phyloP scores from a whole-genome alignment of 495 filamentous ascomycete genomes.

The Bombardia bombarda region DNA sequence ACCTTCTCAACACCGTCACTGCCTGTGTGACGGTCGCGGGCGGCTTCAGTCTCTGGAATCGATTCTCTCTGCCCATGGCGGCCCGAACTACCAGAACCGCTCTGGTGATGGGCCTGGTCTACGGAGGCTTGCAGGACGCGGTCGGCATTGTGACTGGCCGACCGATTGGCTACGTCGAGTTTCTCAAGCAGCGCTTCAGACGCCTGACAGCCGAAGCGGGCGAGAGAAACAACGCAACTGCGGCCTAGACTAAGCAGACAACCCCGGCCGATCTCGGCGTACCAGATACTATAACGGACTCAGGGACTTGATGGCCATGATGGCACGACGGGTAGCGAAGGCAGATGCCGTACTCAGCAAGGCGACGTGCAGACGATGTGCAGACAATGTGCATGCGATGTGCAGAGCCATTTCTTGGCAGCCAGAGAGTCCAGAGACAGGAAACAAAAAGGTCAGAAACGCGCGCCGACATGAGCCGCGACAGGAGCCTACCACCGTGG shows the following conservation, averaged over 20 bases:
- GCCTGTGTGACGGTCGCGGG: constrained; percentile 78
- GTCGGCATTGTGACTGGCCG: constrained; percentile 50
- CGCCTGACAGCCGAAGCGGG: not conserved
- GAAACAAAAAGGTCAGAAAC: too few species aligned
- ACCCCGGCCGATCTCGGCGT: not conserved
- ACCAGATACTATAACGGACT: constrained; percentile 18
- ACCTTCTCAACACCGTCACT: constrained; percentile 67
- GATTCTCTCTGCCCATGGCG: constrained; percentile 72
- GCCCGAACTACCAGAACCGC: constrained; percentile 79
- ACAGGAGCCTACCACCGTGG: too few species aligned
- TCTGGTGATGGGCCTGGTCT: constrained; percentile 65
- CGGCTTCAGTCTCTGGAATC: constrained; percentile 77
- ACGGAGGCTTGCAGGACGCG: constrained; percentile 69
- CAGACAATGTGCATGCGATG: too few species aligned
- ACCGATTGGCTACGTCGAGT: constrained; percentile 63
- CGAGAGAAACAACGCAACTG: constrained; percentile 72
- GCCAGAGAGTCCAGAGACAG: too few species aligned
- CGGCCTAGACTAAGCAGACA: constrained; percentile 43
- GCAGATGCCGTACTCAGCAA: too few species aligned
- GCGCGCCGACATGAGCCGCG: too few species aligned
- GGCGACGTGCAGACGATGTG: too few species aligned
- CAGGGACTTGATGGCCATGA: too few species aligned
- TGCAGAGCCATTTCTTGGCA: too few species aligned
- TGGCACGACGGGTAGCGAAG: too few species aligned
- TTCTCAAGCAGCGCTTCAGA: constrained; percentile 33